These are phyloP conservation scores for Physcia stellaris DNA, from an alignment of 495 filamentous ascomycete genomes.

Conservation along the genomic window DNA sequence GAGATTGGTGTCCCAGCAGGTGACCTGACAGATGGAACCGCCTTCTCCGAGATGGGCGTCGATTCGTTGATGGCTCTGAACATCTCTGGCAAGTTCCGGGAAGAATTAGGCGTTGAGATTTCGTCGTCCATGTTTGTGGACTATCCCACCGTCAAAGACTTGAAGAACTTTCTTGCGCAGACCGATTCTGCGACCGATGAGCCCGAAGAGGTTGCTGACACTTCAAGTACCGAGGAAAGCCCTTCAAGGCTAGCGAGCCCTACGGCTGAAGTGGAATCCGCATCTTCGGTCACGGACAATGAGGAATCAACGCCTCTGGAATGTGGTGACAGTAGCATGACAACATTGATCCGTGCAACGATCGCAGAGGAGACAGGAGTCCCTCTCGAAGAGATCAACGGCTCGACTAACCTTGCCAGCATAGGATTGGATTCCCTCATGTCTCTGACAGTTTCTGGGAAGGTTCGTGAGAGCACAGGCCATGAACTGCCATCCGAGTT, in stretches of 20 bases:
- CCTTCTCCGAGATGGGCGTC: conserved; percentile 33
- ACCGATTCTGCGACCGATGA: conserved; percentile 21
- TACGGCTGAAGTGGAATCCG: not conserved
- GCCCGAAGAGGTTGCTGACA: not conserved
- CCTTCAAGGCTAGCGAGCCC: not conserved
- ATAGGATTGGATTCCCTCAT: conserved; percentile 41
- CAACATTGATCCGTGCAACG: conserved; percentile 32
- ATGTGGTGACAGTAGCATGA: not conserved
- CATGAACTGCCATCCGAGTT: conserved; percentile 23
- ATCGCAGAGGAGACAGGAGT: conserved; percentile 57
- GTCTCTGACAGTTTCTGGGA: conserved; percentile 32
- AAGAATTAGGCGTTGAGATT: conserved; percentile 24
- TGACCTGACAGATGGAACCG: conserved; percentile 19
- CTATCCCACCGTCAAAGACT: conserved; percentile 30
- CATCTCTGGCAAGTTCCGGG: conserved; percentile 24
- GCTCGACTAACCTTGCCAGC: conserved; percentile 26
- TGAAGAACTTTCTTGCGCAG: conserved; percentile 39
- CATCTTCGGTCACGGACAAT: not conserved
- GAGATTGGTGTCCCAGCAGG: conserved; percentile 14
- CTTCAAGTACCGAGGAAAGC: not conserved
- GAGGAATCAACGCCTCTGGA: not conserved
- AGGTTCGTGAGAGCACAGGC: conserved; percentile 41
- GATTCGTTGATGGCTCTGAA: conserved; percentile 38
- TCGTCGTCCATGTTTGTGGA: conserved; percentile 26
- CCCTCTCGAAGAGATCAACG: conserved; percentile 44